Percentiles rank a stretch among this genome's conserved stretches.
These are phyloP conservation scores for Rhizoctonia solani DNA, from an alignment of 1,284 basidiomycete species.

Conservation along the genomic window DNA sequence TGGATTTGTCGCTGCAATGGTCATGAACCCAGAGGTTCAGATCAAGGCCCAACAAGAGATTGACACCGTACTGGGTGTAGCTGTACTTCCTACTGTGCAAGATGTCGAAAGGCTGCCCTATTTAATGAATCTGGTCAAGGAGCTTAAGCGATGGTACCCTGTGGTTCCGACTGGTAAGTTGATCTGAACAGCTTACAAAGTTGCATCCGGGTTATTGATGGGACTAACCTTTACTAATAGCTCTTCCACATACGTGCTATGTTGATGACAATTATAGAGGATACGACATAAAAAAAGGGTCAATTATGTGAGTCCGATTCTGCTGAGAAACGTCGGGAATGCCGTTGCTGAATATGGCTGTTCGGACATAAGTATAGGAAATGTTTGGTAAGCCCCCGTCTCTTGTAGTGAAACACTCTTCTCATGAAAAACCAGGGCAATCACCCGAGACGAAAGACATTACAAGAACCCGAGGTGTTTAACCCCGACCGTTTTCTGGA, in stretches of 20 bases:
- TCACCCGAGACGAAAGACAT: slow-evolving; percentile 13
- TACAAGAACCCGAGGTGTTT: slow-evolving; percentile 11
- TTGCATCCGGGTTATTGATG: neutral
- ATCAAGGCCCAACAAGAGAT: slow-evolving; percentile 36
- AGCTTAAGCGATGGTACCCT: slow-evolving; percentile 34
- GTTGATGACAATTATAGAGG: slow-evolving; percentile 13
- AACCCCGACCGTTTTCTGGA: slow-evolving; percentile 22
- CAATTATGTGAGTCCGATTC: slow-evolving; percentile 12
- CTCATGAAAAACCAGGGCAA: slow-evolving; percentile 2
- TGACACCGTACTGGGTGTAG: slow-evolving; percentile 32
- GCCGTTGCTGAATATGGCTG: neutral
- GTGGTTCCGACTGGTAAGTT: slow-evolving; percentile 7
- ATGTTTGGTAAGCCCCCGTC: neutral
- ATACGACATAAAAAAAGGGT: slow-evolving; percentile 10
- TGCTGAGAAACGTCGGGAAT: neutral
- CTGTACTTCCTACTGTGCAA: slow-evolving; percentile 28
- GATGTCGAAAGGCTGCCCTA: slow-evolving; percentile 35
- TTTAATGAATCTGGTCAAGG: slow-evolving; percentile 29
- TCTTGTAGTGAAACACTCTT: neutral
- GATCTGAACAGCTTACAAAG: neutral
- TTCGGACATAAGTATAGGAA: neutral
- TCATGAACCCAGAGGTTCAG: slow-evolving; percentile 34
- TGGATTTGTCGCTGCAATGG: slow-evolving; percentile 19
- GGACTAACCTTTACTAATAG: neutral
- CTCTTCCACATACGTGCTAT: neutral